phyloP scores from a whole-genome alignment of 2,329 filamentous ascomycete genomes.

The Fusarium setosum region DNA sequence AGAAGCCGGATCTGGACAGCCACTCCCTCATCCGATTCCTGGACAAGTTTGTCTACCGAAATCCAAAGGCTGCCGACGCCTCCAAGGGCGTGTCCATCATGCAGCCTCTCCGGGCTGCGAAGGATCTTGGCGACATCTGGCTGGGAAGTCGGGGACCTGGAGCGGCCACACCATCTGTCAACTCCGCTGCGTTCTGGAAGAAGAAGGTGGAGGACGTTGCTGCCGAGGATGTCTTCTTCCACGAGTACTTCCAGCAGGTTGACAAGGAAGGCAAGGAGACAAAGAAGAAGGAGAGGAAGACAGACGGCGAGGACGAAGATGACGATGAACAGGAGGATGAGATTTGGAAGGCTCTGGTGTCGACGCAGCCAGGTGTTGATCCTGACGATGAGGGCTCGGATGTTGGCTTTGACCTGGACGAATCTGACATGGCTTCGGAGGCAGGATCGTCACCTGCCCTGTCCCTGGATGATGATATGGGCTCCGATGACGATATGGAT shows the following conservation, averaged over 20 bases:
- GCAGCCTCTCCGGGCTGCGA: constrained; percentile 79
- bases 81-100: constrained; percentile 91
- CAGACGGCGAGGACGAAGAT: constrained; percentile 52
- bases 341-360: constrained; percentile 91
- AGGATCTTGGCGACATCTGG: constrained; percentile 66
- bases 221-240: constrained; percentile 97
- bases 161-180: constrained; percentile 65
- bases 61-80: constrained; percentile 77
- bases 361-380: constrained; percentile 76
- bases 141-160: constrained; percentile 62
- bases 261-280: constrained; percentile 69
- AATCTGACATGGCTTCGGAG: constrained; percentile 60
- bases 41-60: constrained; percentile 98
- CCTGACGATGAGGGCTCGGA: constrained; percentile 61
- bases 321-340: constrained; percentile 78
- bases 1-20: constrained; percentile 90
- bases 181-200: constrained; percentile 90
- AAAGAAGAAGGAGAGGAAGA: constrained; percentile 65
- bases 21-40: constrained; percentile 96
- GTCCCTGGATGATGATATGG: constrained; percentile 58
- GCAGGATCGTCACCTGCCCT: constrained; percentile 53
- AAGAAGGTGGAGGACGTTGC: constrained; percentile 89
- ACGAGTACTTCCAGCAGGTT: constrained; percentile 89
- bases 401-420: constrained; percentile 62
- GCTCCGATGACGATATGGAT: constrained; percentile 57